These are phyloP conservation scores for Dactylis glomerata DNA, from an alignment of 176 grass and related monocot species.

Conservation along the genomic window DNA sequence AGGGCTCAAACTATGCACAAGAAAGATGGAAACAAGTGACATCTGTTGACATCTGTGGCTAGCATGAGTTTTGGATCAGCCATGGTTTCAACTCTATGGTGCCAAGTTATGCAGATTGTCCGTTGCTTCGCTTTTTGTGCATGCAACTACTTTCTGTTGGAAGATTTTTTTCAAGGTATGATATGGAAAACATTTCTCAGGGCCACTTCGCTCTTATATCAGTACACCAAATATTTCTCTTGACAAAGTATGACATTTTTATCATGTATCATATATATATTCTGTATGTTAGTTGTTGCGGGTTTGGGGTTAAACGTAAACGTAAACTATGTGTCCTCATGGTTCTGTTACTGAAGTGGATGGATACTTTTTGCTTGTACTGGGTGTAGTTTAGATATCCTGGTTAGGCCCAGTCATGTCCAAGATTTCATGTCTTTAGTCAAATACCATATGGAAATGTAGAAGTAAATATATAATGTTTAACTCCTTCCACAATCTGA, in stretches of 20 bases:
- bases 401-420: neutral
- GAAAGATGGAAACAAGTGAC: conserved; percentile 37
- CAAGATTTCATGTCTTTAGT: neutral
- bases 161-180: conserved; percentile 27
- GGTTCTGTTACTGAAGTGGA: neutral
- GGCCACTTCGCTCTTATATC: neutral
- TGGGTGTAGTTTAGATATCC: neutral
- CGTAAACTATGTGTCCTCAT: neutral
- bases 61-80: neutral
- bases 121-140: neutral
- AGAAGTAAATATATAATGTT: neutral
- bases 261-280: neutral
- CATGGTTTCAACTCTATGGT: conserved; percentile 5
- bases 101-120: conserved; percentile 20
- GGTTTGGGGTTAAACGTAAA: neutral
- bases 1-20: conserved; percentile 8
- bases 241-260: neutral
- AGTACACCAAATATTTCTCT: neutral
- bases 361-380: neutral
- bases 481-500: neutral
- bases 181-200: neutral
- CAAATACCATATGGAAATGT: conserved; percentile 8
- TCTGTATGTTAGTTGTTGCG: neutral
- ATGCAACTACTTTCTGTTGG: neutral
- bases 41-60: conserved; percentile 30